phyloP scores from a whole-genome alignment of 768 basidiomycete genomes.

The Hebeloma cylindrosporum region DNA sequence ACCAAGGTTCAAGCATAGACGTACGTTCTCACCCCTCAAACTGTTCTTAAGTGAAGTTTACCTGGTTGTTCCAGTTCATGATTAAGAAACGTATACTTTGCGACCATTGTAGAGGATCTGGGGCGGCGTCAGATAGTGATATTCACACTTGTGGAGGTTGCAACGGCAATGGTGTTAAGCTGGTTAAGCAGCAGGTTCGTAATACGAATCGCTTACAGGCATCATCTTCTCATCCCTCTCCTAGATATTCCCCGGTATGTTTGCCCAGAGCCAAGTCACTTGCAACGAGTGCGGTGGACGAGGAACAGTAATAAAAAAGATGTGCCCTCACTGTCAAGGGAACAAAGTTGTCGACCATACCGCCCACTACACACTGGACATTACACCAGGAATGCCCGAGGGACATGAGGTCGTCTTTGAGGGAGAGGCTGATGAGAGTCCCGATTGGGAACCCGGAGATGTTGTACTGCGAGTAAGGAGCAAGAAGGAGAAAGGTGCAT shows the following conservation, averaged over 20 bases:
- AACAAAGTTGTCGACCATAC: conserved; percentile 79
- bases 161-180: conserved; percentile 79
- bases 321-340: conserved; percentile 82
- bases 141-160: conserved; percentile 87
- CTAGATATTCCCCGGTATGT: conserved; percentile 93
- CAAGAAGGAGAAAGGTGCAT: conserved; percentile 74
- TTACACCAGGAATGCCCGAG: conserved; percentile 88
- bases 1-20: conserved; percentile 84
- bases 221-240: not conserved
- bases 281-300: conserved; percentile 86
- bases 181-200: conserved; percentile 76
- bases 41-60: no score
- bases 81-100: conserved; percentile 91
- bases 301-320: conserved; percentile 72
- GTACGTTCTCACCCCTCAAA: no score
- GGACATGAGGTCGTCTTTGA: conserved; percentile 92
- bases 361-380: conserved; percentile 82
- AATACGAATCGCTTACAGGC: not conserved
- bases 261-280: conserved; percentile 80
- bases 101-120: conserved; percentile 95
- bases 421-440: conserved; percentile 94
- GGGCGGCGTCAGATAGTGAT: conserved; percentile 86
- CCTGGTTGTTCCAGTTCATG: conserved; percentile 65
- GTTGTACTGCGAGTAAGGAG: conserved; percentile 84
- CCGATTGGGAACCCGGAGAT: conserved; percentile 96